phyloP scores from a whole-genome alignment of 352 stramenopile genomes.

The Phytopythium litorale region DNA sequence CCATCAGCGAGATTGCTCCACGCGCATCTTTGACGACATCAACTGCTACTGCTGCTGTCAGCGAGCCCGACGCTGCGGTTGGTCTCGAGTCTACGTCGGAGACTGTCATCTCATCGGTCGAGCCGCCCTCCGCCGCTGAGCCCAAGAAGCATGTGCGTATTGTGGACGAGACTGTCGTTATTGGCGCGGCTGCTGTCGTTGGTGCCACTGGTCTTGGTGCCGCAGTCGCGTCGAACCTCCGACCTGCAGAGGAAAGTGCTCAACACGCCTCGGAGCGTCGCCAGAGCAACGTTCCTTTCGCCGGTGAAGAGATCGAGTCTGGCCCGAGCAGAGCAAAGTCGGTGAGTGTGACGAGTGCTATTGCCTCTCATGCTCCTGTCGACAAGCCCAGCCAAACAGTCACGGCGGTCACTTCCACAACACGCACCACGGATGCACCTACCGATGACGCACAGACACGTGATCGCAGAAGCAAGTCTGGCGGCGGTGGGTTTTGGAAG shows the following conservation, averaged over 20 bases:
- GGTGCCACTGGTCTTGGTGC: neutral
- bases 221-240: neutral
- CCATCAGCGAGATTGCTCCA: neutral
- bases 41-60: neutral
- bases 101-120: neutral
- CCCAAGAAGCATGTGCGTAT: neutral
- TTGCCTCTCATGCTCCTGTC: neutral
- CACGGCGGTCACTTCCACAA: neutral
- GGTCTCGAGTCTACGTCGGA: neutral
- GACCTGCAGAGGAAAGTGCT: neutral
- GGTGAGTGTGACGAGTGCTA: neutral
- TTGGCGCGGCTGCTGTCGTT: neutral
- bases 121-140: neutral
- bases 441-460: slow-evolving; percentile 2
- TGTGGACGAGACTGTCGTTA: neutral
- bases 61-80: neutral
- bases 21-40: neutral
- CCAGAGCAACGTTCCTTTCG: neutral
- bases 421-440: neutral
- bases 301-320: neutral
- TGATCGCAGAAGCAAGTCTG: slow-evolving; percentile 5
- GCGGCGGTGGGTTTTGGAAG: slow-evolving; percentile 16
- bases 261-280: neutral
- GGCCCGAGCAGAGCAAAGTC: neutral
- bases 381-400: neutral